Evolutionary conservation across 2,329 filamentous ascomycete species (phyloP), one percentile per base, ranked within the genome.

Genomic region (Rhynchosporium graminicola): DNA sequence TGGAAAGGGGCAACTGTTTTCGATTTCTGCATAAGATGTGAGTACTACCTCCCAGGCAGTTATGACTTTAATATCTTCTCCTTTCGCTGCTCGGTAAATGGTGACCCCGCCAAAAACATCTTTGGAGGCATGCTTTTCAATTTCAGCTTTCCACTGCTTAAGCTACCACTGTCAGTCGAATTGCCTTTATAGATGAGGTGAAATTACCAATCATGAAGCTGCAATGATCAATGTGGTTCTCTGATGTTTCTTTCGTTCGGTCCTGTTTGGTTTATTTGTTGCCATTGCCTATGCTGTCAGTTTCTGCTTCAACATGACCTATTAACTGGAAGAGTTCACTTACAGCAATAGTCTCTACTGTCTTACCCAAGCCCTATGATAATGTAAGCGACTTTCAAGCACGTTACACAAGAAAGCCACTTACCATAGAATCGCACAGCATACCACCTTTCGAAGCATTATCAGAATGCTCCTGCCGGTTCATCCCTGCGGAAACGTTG

Each of bases 171-270:
- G 36, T 59, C 36, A 58, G 43, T n/a, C 8, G 29, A 12, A 20
- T 42, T 28, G 7, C n/a, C 26, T 10, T 26, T 10, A 38, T 26
- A 26, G 8, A 3, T 3, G 29, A 26, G 7, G 3, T 2, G 2
- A 8, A 12, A 33, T 9, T 59, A 51, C 57, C 46, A 59, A 3
- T 1, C 31, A 20, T 9, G 33, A 9, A 5, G 13, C 33, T 1
- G 40, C 46, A 13, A 59, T 51, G 20, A 59, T 50, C 33, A 59
- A 50, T n/a, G 57, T 59, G 4, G 33, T 28, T 51, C 45, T 42
- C 12, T 40, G 26, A 4, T 10, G 10, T 4, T 48, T 50, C 40
- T 51, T 45, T 20, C 31, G 43, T 43, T 15, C 26, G 26, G 46
- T 15, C 26, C 51, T 51, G 3, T 31, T 50, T 26, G 36, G 12